phyloP scores from a whole-genome alignment of 768 basidiomycete species.

The Boletus reticuloceps region DNA sequence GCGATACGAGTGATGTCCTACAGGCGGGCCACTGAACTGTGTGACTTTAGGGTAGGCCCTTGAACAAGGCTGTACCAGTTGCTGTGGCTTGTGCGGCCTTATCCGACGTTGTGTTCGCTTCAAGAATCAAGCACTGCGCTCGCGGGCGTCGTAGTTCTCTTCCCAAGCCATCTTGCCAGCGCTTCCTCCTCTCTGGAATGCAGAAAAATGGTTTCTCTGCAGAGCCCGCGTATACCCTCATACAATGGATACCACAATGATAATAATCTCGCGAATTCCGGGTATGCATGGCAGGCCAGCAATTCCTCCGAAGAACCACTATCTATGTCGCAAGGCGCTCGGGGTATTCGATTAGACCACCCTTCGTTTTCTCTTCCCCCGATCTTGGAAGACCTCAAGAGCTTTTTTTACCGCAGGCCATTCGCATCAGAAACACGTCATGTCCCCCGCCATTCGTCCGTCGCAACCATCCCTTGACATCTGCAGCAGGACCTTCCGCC shows the following conservation, averaged over 20 bases:
- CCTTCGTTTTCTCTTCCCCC: conserved; percentile 6
- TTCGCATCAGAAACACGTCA: conserved; percentile 9
- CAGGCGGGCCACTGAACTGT: background rate
- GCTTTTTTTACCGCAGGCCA: conserved; percentile 15
- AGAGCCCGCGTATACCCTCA: conserved; percentile 15
- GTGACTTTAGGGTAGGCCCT: conserved; percentile 25
- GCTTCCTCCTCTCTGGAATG: conserved; percentile 18
- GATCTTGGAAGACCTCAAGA: conserved; percentile 16
- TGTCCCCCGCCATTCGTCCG: conserved; percentile 27
- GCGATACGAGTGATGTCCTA: conserved; percentile 10
- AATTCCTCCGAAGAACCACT: conserved; percentile 11
- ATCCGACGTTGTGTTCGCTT: no score
- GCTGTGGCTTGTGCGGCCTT: no score
- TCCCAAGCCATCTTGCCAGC: background rate
- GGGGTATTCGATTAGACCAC: conserved; percentile 3
- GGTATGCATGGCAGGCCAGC: conserved; percentile 25
- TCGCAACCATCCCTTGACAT: conserved; percentile 20
- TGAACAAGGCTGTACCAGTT: conserved; percentile 8
- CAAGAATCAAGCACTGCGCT: background rate
- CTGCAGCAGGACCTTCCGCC: conserved; percentile 15
- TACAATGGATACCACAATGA: conserved; percentile 17
- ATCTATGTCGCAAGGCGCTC: conserved; percentile 6
- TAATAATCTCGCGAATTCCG: conserved; percentile 12
- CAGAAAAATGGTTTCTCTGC: conserved; percentile 11
- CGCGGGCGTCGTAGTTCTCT: background rate